These are phyloP conservation scores for Naumovozyma castellii DNA, from an alignment of 805 yeast species.

Conservation along the genomic window DNA sequence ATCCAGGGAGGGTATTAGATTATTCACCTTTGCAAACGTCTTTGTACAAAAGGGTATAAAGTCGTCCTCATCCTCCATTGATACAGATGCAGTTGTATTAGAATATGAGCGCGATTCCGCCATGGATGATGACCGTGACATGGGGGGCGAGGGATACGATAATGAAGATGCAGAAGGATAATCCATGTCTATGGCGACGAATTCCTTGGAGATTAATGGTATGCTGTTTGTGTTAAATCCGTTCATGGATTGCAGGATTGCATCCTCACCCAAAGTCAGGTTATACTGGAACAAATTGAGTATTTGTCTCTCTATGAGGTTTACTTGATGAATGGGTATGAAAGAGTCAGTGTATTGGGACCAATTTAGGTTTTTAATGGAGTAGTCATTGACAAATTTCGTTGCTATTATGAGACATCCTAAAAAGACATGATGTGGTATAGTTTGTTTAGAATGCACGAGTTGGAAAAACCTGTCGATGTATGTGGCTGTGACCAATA, in stretches of 20 bases:
- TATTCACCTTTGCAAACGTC: not conserved
- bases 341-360: slow-evolving; percentile 82
- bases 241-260: slow-evolving; percentile 58
- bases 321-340: slow-evolving; percentile 65
- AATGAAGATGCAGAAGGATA: not conserved
- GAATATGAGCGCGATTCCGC: not conserved
- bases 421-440: slow-evolving; percentile 84
- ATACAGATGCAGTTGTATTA: not conserved
- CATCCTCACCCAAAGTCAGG: slow-evolving; percentile 60
- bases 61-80: slow-evolving; percentile 2
- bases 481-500: slow-evolving; percentile 86
- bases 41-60: not conserved
- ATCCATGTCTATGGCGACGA: not conserved
- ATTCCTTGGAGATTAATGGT: not conserved
- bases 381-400: slow-evolving; percentile 81
- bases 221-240: not conserved
- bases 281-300: slow-evolving; percentile 80
- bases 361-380: slow-evolving; percentile 95
- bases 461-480: slow-evolving; percentile 39
- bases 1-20: not conserved
- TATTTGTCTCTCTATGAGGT: slow-evolving; percentile 82
- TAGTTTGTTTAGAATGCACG: too few relatives aligned
- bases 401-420: slow-evolving; percentile 85
- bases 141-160: not conserved
- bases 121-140: too few relatives aligned